These are phyloP conservation scores for Eimeria tenella DNA, from an alignment of 169 alveolate species.

Conservation along the genomic window DNA sequence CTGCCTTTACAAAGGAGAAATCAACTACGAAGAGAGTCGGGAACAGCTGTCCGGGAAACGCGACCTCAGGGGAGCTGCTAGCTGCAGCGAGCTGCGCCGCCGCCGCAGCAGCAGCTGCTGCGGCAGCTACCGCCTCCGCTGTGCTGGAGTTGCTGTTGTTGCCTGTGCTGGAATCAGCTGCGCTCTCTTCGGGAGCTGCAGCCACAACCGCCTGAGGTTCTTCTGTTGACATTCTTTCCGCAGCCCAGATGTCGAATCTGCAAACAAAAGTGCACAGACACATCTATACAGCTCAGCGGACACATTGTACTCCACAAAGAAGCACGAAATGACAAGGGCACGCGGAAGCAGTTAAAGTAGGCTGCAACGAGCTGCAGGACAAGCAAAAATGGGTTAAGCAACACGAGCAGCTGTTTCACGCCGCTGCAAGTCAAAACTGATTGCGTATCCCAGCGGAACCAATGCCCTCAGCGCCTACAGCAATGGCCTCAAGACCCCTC, in stretches of 20 bases:
- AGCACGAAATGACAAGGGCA: not conserved
- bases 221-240: slow-evolving; percentile 57
- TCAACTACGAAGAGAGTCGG: slow-evolving; percentile 39
- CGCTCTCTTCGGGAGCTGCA: slow-evolving; percentile 40
- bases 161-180: not conserved
- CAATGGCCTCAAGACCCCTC: not conserved
- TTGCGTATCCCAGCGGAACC: not conserved
- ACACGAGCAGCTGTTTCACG: not conserved
- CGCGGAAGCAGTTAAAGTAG: not conserved
- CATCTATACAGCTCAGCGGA: not conserved
- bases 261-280: not conserved
- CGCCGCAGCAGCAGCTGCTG: slow-evolving; percentile 63
- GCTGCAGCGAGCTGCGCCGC: slow-evolving; percentile 63
- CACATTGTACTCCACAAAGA: not conserved
- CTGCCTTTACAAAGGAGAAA: slow-evolving; percentile 59
- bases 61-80: slow-evolving; percentile 40
- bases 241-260: slow-evolving; percentile 14
- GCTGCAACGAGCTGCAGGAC: not conserved
- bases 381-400: not conserved
- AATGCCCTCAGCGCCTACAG: not conserved
- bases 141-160: slow-evolving; percentile 7
- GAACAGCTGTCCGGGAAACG: slow-evolving; percentile 3
- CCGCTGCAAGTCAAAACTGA: not conserved
- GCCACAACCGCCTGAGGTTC: slow-evolving; percentile 44
- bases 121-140: slow-evolving; percentile 50